Conservation (phyloP, 2,329 filamentous ascomycete genomes). For the Botrytis fabae region DNA sequence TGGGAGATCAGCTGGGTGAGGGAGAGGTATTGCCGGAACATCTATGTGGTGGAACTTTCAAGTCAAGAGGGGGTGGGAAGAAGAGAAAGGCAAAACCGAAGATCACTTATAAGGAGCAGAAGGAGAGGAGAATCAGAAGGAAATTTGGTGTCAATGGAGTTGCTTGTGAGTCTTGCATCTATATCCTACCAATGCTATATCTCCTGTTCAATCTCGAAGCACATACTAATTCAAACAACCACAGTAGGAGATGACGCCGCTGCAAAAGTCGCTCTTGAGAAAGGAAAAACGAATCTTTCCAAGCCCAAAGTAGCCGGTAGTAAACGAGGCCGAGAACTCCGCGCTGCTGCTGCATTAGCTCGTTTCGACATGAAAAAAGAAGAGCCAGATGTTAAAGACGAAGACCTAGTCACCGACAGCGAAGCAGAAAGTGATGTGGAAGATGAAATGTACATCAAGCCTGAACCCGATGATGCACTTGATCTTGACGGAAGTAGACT, state of each 20-base stretch:
- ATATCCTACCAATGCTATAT: neutral
- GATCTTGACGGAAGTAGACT: slow-evolving; percentile 66
- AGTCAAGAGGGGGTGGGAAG: slow-evolving; percentile 53
- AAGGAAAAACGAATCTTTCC: slow-evolving; percentile 52
- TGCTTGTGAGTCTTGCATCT: slow-evolving; percentile 17
- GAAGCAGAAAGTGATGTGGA: slow-evolving; percentile 49
- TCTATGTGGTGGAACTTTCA: slow-evolving; percentile 79
- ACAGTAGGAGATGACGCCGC: slow-evolving; percentile 57
- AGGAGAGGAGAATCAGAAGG: slow-evolving; percentile 54
- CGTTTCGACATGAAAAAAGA: slow-evolving; percentile 52
- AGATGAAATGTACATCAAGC: slow-evolving; percentile 48
- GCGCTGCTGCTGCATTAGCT: slow-evolving; percentile 60
- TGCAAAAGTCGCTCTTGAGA: slow-evolving; percentile 44
- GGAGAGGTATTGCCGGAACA: slow-evolving; percentile 66
- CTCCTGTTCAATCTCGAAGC: neutral
- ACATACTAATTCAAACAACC: neutral
- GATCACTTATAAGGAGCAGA: slow-evolving; percentile 45
- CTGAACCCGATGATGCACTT: slow-evolving; percentile 53
- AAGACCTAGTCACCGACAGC: slow-evolving; percentile 46
- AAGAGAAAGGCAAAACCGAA: slow-evolving; percentile 52
- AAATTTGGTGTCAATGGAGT: slow-evolving; percentile 55
- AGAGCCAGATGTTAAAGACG: slow-evolving; percentile 42
- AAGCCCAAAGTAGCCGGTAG: slow-evolving; percentile 62
- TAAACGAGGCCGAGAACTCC: slow-evolving; percentile 58
- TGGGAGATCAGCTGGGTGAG: slow-evolving; percentile 51